These are phyloP conservation scores for Scleromitrula shiraiana DNA, from an alignment of 2,329 filamentous ascomycete genomes.

Conservation along the genomic window DNA sequence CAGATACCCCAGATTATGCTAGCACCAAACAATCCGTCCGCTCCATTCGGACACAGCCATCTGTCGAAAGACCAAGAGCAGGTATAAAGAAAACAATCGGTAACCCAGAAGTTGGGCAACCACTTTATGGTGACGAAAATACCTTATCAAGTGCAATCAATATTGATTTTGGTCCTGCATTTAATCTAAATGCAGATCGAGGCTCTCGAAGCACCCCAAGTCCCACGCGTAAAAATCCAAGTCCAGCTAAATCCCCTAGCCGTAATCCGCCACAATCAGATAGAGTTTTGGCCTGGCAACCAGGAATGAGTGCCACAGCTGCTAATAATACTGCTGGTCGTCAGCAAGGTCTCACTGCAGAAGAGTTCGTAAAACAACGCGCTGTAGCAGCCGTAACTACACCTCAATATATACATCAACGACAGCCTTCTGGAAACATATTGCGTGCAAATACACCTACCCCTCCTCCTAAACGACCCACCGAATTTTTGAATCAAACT, in stretches of 20 bases:
- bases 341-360: conserved; percentile 51
- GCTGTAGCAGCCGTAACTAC: conserved; percentile 48
- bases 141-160: conserved; percentile 38
- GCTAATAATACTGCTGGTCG: conserved; percentile 39
- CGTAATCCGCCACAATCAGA: conserved; percentile 46
- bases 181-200: too few species aligned
- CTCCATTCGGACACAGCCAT: conserved; percentile 33
- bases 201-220: too few species aligned
- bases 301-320: conserved; percentile 48
- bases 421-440: conserved; percentile 45
- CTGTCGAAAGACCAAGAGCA: conserved; percentile 61
- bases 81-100: conserved; percentile 77
- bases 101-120: conserved; percentile 13
- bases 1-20: conserved; percentile 67
- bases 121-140: conserved; percentile 34
- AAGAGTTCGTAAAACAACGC: conserved; percentile 78
- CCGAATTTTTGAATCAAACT: conserved; percentile 28
- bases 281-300: conserved; percentile 72
- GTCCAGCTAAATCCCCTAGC: conserved; percentile 41
- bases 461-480: conserved; percentile 39
- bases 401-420: conserved; percentile 51
- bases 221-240: conserved; percentile 18
- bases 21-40: conserved; percentile 41
- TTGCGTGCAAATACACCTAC: conserved; percentile 35
- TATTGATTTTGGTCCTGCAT: conserved; percentile 80